Conservation (phyloP, 2,329 filamentous ascomycete genomes). For the Rhinocladiella similis region DNA sequence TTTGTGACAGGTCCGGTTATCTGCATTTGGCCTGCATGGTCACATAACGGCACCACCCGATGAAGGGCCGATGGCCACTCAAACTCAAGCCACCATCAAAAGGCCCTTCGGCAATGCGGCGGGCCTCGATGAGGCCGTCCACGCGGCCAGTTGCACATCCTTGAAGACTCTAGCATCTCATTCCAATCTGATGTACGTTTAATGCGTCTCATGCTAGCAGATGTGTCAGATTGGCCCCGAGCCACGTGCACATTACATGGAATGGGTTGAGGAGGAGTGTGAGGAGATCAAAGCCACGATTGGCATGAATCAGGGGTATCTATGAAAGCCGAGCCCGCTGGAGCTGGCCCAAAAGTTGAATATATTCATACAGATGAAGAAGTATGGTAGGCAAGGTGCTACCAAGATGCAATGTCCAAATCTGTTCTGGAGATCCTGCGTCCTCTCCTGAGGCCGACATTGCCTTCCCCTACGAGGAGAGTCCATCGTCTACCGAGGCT, state of each 20-base stretch:
- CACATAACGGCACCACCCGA: too few relatives aligned
- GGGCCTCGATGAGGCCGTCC: too few relatives aligned
- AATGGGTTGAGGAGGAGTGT: too few relatives aligned
- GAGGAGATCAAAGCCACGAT: neutral
- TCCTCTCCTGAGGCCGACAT: slow-evolving; percentile 39
- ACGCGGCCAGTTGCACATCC: too few relatives aligned
- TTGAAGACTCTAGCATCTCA: too few relatives aligned
- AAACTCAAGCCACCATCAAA: too few relatives aligned
- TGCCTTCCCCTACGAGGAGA: slow-evolving; percentile 43
- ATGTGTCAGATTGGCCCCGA: too few relatives aligned
- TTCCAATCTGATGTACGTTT: too few relatives aligned
- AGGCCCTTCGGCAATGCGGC: too few relatives aligned
- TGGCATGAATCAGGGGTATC: neutral
- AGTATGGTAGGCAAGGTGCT: neutral
- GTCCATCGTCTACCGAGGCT: slow-evolving; percentile 45
- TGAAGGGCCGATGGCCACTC: too few relatives aligned
- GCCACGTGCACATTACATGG: too few relatives aligned
- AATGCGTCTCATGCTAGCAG: too few relatives aligned
- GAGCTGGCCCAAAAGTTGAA: slow-evolving; percentile 7
- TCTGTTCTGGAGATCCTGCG: slow-evolving; percentile 22
- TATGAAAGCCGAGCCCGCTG: slow-evolving; percentile 16
- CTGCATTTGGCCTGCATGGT: neutral
- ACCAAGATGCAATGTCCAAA: slow-evolving; percentile 26
- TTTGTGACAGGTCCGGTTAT: neutral
- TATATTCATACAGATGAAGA: neutral